Percentiles rank a stretch among this genome's conserved stretches.
Evolutionary conservation across 2,329 filamentous ascomycete genomes (phyloP).

Genomic region (Arthrobotrys musiformis): DNA sequence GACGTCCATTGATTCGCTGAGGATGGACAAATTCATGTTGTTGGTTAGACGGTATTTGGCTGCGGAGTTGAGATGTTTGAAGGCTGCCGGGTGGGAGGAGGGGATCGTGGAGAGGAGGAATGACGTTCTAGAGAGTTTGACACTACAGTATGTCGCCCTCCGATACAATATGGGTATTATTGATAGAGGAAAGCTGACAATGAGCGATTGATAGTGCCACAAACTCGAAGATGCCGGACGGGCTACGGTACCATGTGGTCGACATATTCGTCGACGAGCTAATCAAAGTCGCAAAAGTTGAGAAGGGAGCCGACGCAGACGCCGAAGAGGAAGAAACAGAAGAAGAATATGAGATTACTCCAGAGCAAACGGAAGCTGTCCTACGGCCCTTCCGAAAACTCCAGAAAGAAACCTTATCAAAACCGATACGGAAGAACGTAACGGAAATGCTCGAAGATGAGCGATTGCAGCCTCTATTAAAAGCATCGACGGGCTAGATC

Average conservation of each 20-base stretch:
- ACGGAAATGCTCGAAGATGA: conserved; percentile 78
- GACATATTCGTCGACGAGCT: conserved; percentile 94
- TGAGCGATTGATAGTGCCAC: conserved; percentile 60
- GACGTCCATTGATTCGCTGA: conserved; percentile 68
- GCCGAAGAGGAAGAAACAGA: conserved; percentile 63
- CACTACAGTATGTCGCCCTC: conserved; percentile 61
- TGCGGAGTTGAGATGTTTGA: conserved; percentile 71
- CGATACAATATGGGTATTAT: background rate
- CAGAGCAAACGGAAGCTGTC: conserved; percentile 65
- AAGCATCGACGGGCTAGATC: conserved; percentile 5
- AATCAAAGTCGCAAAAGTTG: conserved; percentile 73
- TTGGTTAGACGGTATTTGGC: conserved; percentile 81
- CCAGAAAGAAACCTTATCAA: conserved; percentile 71
- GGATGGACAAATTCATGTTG: conserved; percentile 92
- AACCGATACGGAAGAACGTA: conserved; percentile 74
- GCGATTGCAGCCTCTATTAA: conserved; percentile 70
- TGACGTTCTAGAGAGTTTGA: conserved; percentile 65
- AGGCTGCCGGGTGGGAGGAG: conserved; percentile 64
- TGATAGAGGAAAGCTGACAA: background rate
- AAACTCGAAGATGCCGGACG: conserved; percentile 76
- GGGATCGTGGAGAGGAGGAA: conserved; percentile 64
- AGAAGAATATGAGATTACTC: conserved; percentile 63
- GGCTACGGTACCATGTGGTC: conserved; percentile 83
- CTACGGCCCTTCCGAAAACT: conserved; percentile 70
- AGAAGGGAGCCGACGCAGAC: conserved; percentile 62